A percentile compares a stretch with the other conserved stretches of the same genome.
phyloP scores from a whole-genome alignment of 2,329 filamentous ascomycete species.

The Thielaviopsis euricoi region DNA sequence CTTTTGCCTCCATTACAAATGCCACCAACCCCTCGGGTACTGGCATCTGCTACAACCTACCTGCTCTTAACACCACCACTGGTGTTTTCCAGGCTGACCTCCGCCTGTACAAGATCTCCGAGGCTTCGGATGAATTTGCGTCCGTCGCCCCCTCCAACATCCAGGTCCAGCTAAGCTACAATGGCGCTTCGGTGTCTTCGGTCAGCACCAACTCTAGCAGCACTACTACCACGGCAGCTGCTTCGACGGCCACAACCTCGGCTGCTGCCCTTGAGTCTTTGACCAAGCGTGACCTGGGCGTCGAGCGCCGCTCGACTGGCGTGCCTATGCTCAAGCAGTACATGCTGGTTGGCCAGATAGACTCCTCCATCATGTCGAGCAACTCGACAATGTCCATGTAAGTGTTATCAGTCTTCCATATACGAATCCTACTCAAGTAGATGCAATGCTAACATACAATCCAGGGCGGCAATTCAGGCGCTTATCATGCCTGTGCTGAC shows the following conservation, averaged over 20 bases:
- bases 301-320: conserved; percentile 11
- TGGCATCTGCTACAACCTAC: conserved; percentile 69
- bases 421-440: background rate
- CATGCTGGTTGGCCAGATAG: conserved; percentile 53
- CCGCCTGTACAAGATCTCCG: conserved; percentile 53
- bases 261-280: conserved; percentile 14
- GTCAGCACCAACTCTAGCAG: conserved; percentile 20
- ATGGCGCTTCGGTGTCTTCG: conserved; percentile 34
- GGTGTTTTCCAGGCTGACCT: conserved; percentile 65
- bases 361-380: conserved; percentile 34
- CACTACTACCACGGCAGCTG: conserved; percentile 6
- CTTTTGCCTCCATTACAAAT: conserved; percentile 36
- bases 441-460: conserved; percentile 13
- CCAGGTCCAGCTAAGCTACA: conserved; percentile 36
- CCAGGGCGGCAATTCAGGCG: conserved; percentile 40
- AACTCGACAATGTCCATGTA: conserved; percentile 39
- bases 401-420: conserved; percentile 18
- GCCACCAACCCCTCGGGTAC: conserved; percentile 60
- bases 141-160: conserved; percentile 35
- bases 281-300: conserved; percentile 13
- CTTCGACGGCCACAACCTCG: background rate
- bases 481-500: conserved; percentile 53
- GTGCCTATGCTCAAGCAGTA: conserved; percentile 41
- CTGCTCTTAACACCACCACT: conserved; percentile 47
- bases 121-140: conserved; percentile 36